Conservation (phyloP, 2,329 filamentous ascomycete genomes). For the Aurifilum marmelostoma region DNA sequence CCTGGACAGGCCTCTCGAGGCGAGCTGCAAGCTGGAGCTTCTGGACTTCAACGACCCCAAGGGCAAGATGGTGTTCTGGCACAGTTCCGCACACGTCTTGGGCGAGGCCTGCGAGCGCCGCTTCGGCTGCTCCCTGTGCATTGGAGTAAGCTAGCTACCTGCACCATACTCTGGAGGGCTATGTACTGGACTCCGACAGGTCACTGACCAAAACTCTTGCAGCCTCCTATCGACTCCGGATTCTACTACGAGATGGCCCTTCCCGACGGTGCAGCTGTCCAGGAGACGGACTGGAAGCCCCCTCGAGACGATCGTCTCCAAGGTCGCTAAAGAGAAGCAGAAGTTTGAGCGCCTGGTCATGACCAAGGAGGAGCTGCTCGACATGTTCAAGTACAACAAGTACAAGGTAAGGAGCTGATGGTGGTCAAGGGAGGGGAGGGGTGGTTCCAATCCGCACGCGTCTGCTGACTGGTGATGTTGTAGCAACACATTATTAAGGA, state of each 20-base stretch:
- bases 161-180: not conserved
- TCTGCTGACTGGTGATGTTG: slow-evolving; percentile 6
- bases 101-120: slow-evolving; percentile 90
- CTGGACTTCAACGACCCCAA: slow-evolving; percentile 74
- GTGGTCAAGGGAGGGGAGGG: not conserved
- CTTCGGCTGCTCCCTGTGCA: slow-evolving; percentile 90
- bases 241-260: slow-evolving; percentile 98
- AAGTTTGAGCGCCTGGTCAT: slow-evolving; percentile 87
- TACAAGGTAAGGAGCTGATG: slow-evolving; percentile 66
- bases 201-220: not conserved
- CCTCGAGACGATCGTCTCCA: slow-evolving; percentile 77
- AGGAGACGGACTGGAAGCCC: slow-evolving; percentile 80
- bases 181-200: not conserved
- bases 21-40: slow-evolving; percentile 81
- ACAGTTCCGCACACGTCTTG: slow-evolving; percentile 74
- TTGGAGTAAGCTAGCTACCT: slow-evolving; percentile 54
- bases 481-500: slow-evolving; percentile 94
- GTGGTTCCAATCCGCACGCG: no score
- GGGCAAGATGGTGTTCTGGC: slow-evolving; percentile 91
- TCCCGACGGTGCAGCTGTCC: slow-evolving; percentile 70
- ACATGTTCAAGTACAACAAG: slow-evolving; percentile 98
- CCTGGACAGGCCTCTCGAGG: slow-evolving; percentile 85
- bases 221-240: slow-evolving; percentile 82
- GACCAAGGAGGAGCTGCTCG: slow-evolving; percentile 86
- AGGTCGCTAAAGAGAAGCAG: slow-evolving; percentile 96